Evolutionary conservation across 2,329 filamentous ascomycete species (phyloP).

Genomic region (Hymenoscyphus fructigenus): DNA sequence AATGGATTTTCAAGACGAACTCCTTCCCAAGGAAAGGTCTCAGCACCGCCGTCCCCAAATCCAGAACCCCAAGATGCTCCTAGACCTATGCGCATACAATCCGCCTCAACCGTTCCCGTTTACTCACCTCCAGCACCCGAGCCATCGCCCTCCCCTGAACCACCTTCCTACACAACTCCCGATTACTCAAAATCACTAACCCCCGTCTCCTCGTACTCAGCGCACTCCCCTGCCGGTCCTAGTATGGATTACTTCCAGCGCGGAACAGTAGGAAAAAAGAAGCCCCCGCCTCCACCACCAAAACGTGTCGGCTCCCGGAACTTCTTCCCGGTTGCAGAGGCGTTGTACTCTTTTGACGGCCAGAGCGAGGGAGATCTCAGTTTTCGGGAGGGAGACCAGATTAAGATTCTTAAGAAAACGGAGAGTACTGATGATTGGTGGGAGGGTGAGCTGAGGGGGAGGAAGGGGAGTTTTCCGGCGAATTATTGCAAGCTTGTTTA

Average conservation of each 20-base stretch:
- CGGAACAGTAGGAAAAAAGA: constrained; percentile 59
- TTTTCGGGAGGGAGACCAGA: constrained; percentile 76
- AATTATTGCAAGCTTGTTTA: constrained; percentile 66
- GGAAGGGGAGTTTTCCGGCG: constrained; percentile 73
- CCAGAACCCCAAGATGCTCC: constrained; percentile 17
- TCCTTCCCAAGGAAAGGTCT: constrained; percentile 40
- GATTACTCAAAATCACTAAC: constrained; percentile 31
- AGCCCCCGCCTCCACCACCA: constrained; percentile 68
- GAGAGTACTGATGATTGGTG: constrained; percentile 84
- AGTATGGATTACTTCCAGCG: constrained; percentile 36
- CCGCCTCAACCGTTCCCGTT: constrained; percentile 19
- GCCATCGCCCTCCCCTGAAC: constrained; percentile 28
- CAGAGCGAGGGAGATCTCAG: constrained; percentile 68
- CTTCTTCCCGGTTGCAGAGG: constrained; percentile 53
- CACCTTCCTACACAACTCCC: constrained; percentile 21
- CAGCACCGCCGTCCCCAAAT: constrained; percentile 26
- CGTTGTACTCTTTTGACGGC: constrained; percentile 72
- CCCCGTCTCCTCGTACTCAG: constrained; percentile 29
- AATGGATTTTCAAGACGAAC: constrained; percentile 43
- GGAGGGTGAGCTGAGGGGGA: constrained; percentile 72
- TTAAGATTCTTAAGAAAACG: constrained; percentile 76
- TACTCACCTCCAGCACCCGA: constrained; percentile 21
- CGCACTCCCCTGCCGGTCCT: constrained; percentile 32
- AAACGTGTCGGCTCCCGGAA: constrained; percentile 53
- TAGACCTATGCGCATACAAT: constrained; percentile 30